Conservation (phyloP, 2,329 filamentous ascomycete genomes). For the Plenodomus lindquistii region DNA sequence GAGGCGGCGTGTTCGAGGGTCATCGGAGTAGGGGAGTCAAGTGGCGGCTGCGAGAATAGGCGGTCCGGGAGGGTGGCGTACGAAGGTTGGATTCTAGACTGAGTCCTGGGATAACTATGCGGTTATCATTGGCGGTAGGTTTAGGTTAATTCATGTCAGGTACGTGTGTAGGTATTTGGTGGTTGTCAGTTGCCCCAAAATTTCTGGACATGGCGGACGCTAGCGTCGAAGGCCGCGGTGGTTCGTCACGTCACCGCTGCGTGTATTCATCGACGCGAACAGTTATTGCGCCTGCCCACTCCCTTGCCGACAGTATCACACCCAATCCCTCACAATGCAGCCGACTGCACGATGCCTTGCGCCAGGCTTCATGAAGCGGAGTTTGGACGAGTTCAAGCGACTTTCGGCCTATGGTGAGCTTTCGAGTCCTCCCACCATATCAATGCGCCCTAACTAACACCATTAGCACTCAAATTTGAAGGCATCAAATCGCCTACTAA, state of each 20-base stretch:
- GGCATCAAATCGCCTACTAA: constrained; percentile 67
- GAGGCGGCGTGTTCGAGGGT: constrained; percentile 40
- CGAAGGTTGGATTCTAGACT: neutral
- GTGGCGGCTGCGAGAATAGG: constrained; percentile 8
- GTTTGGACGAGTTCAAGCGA: constrained; percentile 62
- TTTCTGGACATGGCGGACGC: constrained; percentile 19
- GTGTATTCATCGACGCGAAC: constrained; percentile 8
- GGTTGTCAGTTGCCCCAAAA: constrained; percentile 18
- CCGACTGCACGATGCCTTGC: constrained; percentile 41
- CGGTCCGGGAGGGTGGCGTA: constrained; percentile 5
- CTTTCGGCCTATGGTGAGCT: constrained; percentile 57
- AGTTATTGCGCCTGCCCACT: constrained; percentile 7
- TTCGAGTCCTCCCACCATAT: constrained; percentile 22
- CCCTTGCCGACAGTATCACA: no score
- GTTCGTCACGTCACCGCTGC: constrained; percentile 17
- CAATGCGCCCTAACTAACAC: constrained; percentile 33
- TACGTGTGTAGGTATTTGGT: constrained; percentile 4
- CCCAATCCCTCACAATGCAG: constrained; percentile 34
- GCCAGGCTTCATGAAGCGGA: constrained; percentile 61
- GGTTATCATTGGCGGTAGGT: constrained; percentile 4
- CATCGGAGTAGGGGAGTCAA: constrained; percentile 32
- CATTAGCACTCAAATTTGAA: constrained; percentile 68
- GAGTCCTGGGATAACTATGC: neutral
- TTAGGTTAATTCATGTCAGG: constrained; percentile 2
- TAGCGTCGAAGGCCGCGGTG: constrained; percentile 18